Evolutionary conservation across 805 yeast genomes (phyloP).

Genomic region (Myxozyma nipponensis): DNA sequence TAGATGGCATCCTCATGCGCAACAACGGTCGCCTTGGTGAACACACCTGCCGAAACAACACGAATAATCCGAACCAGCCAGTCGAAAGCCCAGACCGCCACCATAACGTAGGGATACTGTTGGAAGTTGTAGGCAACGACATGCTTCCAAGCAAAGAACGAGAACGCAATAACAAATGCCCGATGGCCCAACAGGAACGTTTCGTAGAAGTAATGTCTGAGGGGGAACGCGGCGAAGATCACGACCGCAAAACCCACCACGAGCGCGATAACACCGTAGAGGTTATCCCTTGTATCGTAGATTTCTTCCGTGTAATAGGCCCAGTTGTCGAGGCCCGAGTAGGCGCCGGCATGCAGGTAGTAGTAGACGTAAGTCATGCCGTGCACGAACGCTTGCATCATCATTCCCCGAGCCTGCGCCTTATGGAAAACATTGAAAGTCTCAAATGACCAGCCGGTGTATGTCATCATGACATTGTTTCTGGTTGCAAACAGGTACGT

Average conservation of each 20-base stretch:
- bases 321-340: conserved; percentile 24
- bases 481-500: conserved; percentile 65
- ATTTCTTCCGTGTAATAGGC: conserved; percentile 38
- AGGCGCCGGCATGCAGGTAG: conserved; percentile 17
- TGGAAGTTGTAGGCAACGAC: conserved; percentile 44
- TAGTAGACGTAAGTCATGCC: conserved; percentile 52
- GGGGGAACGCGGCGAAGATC: not conserved
- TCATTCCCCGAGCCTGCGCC: conserved; percentile 43
- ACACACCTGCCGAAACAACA: conserved; percentile 24
- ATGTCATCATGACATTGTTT: conserved; percentile 59
- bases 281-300: conserved; percentile 11
- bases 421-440: conserved; percentile 63
- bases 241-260: not conserved
- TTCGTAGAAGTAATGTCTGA: conserved; percentile 47
- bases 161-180: conserved; percentile 49
- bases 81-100: conserved; percentile 70
- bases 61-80: conserved; percentile 55
- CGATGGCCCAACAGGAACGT: conserved; percentile 56
- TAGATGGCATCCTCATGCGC: conserved; percentile 1
- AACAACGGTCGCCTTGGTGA: not conserved
- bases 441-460: conserved; percentile 61
- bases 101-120: conserved; percentile 47
- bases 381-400: conserved; percentile 45
- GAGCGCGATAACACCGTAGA: conserved; percentile 43
- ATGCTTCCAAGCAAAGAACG: conserved; percentile 58